Evolutionary conservation across 306 rosid species (phyloP), one percentile per base, ranked within the genome.

Genomic region (Lablab purpureus): DNA sequence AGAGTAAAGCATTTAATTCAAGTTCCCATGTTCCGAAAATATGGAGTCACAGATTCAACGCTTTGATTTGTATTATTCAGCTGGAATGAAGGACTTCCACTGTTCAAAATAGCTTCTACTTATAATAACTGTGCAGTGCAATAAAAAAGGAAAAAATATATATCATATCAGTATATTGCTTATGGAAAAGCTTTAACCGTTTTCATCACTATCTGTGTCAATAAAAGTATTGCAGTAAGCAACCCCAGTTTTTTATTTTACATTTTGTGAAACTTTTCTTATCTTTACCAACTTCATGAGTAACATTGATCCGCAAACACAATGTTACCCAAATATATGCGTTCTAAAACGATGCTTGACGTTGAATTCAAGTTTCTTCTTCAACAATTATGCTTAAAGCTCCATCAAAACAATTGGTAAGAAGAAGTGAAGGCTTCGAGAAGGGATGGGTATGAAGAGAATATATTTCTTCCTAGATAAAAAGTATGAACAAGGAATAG

Each of bases 331-430:
- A 36, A 74, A 37, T 51, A 68, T 17, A 59, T 25, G 34, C 54
- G 64, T 49, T 64, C 32, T 62, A 77, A 71, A 81, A 36, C 13
- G 72, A 82, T 85, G 82, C 86, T 82, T 85, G 73, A 74, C 88
- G 74, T 85, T 74, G 76, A 81, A 66, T 78, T 78, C 81, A 78
- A 82, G 88, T 54, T 82, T 82, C 73, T 74, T 15, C 64, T 69
- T 60, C 74, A 82, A 78, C 72, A 51, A 73, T 69, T 51, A 46
- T 76, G 65, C 82, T 63, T 30, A 36, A 79, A 75, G 58, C 69
- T 82, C 30, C 78, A 82, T 59, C 80, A 67, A 80, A 81, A 45
- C 34, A 32, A 52, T 77, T 15, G 71, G 52, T 54, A 43, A 73
- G 32, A 78, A 60, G 58, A 77, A 12, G 7, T 28, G 84, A 32